phyloP scores from a whole-genome alignment of 202 grass and related monocot species.

The Panicum hallii region DNA sequence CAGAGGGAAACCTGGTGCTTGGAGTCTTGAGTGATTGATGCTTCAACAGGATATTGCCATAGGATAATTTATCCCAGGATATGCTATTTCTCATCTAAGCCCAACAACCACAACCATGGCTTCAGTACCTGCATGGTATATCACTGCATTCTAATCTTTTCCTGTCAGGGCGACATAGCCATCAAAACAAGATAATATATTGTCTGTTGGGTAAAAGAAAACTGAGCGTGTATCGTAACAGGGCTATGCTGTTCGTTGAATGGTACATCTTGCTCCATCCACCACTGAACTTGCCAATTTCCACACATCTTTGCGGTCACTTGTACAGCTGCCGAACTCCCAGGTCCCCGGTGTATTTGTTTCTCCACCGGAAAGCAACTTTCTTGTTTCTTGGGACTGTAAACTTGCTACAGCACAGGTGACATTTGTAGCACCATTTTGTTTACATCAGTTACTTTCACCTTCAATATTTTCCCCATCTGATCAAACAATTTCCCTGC shows the following conservation, averaged over 20 bases:
- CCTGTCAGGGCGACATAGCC: conserved; percentile 4
- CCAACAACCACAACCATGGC: not conserved
- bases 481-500: conserved; percentile 25
- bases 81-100: conserved; percentile 25
- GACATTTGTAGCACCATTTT: not conserved
- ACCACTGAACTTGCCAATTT: not conserved
- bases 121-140: conserved; percentile 12
- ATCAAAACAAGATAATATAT: not conserved
- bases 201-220: conserved; percentile 21
- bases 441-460: not conserved
- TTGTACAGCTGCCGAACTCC: not conserved
- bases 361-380: not conserved
- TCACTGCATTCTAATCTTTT: not conserved
- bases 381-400: conserved; percentile 8
- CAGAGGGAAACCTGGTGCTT: not conserved
- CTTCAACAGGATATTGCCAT: not conserved
- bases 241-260: not conserved
- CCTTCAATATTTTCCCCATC: not conserved
- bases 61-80: not conserved
- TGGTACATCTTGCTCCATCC: not conserved
- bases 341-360: not conserved
- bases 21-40: not conserved
- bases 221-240: conserved; percentile 17
- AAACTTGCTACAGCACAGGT: not conserved
- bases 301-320: not conserved